Evolutionary conservation across 805 yeast genomes (phyloP), one percentile per base, ranked within the genome.

Genomic region (Ogataea haglerorum): DNA sequence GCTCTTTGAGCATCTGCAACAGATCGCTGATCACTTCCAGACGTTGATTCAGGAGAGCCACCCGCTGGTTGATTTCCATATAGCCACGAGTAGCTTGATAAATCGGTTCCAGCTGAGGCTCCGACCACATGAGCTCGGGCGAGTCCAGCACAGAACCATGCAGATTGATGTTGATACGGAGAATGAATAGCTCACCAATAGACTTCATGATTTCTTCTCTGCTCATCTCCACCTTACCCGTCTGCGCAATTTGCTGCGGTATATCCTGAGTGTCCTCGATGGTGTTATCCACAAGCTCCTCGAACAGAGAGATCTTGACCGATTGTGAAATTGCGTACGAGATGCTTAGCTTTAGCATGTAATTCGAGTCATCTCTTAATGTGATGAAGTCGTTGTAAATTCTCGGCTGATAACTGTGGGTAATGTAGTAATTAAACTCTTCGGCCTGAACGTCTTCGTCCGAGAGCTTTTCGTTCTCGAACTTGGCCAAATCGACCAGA

Each of bases 71-170:
- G 53, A 93, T 93, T 57, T 93, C 99, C 47, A 93, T 64, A 62
- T 91, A 91, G 1, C 97, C 96, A 60, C 98, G 78, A 2, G 95
- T 89, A 0, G 98, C 97, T 62, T 90, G 97, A 64, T 93, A 93
- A 38, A 91, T 89, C 1, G 99, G 99, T 60, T 93, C 99, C 46
- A 93, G 70, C 57, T 90, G 96, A 2, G 99, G 99, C 61, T 93
- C 98, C 0, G 97, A 80, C 99, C 99, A 93, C 96, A 93, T 89
- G 43, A 93, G 76, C 62, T 93, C 99, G 1, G 99, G 99, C 2
- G 96, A 86, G 61, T 93, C 99, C 46, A 93, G 69, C 19, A 93
- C 95, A 0, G 91, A 82, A 0, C 93, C 93, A 65, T 85, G 93
- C 40, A 85, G 66, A 54, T 85, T 85, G 46, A 85, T 85, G 59